A percentile compares a stretch with the other conserved stretches of the same genome.
Evolutionary conservation across 345 rosid species (phyloP).

Genomic region (Acer saccharum): DNA sequence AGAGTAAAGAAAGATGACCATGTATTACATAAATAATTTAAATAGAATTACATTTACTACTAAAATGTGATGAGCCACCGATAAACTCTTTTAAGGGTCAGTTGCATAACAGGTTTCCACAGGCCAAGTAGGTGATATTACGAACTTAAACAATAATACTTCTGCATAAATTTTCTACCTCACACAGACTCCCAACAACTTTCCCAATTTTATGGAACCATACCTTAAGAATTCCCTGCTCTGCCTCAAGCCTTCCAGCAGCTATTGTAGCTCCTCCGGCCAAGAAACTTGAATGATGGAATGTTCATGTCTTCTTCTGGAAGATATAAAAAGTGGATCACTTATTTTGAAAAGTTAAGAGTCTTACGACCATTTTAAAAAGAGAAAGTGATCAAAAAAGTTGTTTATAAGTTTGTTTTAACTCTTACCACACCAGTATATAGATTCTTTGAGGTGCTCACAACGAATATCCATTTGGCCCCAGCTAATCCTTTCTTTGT

Average conservation of each 20-base stretch:
- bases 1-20: not conserved
- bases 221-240: slow-evolving; percentile 81
- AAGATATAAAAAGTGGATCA: slow-evolving; percentile 8
- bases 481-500: slow-evolving; percentile 47
- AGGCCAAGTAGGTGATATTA: not conserved
- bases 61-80: not conserved
- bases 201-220: not conserved
- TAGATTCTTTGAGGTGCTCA: slow-evolving; percentile 76
- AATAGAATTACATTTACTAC: not conserved
- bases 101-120: not conserved
- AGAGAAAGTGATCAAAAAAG: not conserved
- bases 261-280: slow-evolving; percentile 95
- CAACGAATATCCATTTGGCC: slow-evolving; percentile 81
- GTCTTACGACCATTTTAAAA: not conserved
- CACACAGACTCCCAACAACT: not conserved
- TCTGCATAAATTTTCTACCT: not conserved
- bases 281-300: slow-evolving; percentile 94
- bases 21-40: not conserved
- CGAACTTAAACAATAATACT: not conserved
- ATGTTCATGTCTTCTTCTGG: slow-evolving; percentile 89
- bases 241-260: slow-evolving; percentile 79
- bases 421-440: slow-evolving; percentile 70
- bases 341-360: not conserved
- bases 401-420: not conserved
- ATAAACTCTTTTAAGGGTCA: not conserved